Conservation (phyloP, 768 basidiomycete species). For the Cubamyces sp. region DNA sequence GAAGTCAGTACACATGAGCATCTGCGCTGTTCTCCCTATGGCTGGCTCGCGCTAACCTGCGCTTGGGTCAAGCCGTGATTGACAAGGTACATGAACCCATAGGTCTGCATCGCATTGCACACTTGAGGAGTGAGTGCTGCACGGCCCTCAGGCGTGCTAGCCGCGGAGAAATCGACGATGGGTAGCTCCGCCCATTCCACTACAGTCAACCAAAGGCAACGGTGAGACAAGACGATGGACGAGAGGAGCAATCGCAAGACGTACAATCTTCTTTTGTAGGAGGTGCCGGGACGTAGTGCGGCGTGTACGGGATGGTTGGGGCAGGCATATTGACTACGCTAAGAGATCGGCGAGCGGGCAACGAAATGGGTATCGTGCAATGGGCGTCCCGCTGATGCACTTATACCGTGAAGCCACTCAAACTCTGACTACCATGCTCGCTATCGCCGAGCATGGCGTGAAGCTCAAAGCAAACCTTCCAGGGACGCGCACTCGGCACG, state of each 20-base stretch:
- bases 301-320: conserved; percentile 10
- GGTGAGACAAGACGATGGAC: background rate
- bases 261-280: conserved; percentile 40
- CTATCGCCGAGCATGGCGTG: too few relatives aligned
- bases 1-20: background rate
- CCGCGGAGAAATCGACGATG: conserved; percentile 36
- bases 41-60: conserved; percentile 25
- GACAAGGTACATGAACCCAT: conserved; percentile 38
- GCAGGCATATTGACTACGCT: conserved; percentile 13
- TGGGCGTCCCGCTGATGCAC: too few relatives aligned
- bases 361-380: too few relatives aligned
- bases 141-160: conserved; percentile 32
- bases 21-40: background rate
- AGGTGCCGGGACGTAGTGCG: conserved; percentile 15
- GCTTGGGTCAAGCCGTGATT: conserved; percentile 37
- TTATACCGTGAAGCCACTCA: too few relatives aligned
- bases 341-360: background rate
- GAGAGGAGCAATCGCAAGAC: conserved; percentile 16
- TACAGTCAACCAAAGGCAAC: background rate
- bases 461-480: too few relatives aligned
- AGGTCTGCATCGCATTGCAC: conserved; percentile 35
- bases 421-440: too few relatives aligned
- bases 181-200: conserved; percentile 40
- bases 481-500: too few relatives aligned
- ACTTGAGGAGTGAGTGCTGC: conserved; percentile 31